phyloP scores from a whole-genome alignment of 2,329 filamentous ascomycete species.

The Aspergillus niger region DNA sequence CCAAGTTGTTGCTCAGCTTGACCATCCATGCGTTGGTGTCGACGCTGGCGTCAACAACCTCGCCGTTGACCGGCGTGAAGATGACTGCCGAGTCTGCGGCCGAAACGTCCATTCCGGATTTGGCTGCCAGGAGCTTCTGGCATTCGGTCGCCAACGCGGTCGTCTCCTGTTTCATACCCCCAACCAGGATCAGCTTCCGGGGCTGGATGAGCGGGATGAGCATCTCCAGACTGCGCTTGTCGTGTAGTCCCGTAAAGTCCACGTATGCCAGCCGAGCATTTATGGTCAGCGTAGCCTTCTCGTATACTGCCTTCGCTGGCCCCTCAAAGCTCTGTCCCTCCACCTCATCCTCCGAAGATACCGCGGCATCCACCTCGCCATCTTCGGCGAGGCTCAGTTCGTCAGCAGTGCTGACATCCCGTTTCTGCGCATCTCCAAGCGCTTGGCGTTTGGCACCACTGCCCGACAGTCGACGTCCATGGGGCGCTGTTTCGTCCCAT shows the following conservation, averaged over 20 bases:
- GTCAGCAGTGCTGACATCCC: conserved; percentile 51
- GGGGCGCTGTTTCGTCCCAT: conserved; percentile 72
- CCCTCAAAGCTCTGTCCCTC: conserved; percentile 57
- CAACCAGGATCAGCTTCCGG: conserved; percentile 89
- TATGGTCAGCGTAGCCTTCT: conserved; percentile 64
- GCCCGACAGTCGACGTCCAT: conserved; percentile 41
- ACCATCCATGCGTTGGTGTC: conserved; percentile 98
- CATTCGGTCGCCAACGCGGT: conserved; percentile 76
- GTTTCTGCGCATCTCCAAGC: conserved; percentile 33
- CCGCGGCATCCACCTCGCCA: conserved; percentile 62
- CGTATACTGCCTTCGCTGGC: conserved; percentile 74
- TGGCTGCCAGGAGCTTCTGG: conserved; percentile 62
- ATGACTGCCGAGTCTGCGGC: conserved; percentile 66
- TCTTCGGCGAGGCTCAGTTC: conserved; percentile 49
- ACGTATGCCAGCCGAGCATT: conserved; percentile 81
- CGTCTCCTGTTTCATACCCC: conserved; percentile 78
- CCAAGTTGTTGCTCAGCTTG: conserved; percentile 80
- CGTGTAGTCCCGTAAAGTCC: conserved; percentile 89
- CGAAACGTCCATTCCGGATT: conserved; percentile 34
- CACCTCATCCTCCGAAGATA: conserved; percentile 56
- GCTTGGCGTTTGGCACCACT: conserved; percentile 62
- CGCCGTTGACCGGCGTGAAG: conserved; percentile 76
- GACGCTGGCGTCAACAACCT: conserved; percentile 82
- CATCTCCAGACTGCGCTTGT: conserved; percentile 92
- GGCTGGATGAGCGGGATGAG: conserved; percentile 91